Base-by-base conservation (phyloP, 768 basidiomycete species). In the Cantharellus cinnabarinus region DNA sequence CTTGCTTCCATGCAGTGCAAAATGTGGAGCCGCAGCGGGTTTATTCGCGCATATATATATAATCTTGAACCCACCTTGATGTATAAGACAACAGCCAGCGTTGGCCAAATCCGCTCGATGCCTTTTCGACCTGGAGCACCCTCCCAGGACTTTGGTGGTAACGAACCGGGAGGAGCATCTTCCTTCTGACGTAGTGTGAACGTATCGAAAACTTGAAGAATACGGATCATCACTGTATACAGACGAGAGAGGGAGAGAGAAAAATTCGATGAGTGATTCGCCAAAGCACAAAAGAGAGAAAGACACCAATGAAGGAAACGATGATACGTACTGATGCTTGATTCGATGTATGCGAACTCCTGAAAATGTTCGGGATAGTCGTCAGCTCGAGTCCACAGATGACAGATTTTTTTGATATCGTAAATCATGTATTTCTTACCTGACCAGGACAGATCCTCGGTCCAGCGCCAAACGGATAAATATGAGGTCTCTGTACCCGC, bases 401-500 rank as follows among this genome's bases (percentile, higher is more conserved):
- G 10, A 57, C 4, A 44, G 29, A 2, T 10, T 29, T 29, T 10
- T 10, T 48, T 10, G 10, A 48, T 29, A 48, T 10, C 10, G 44
- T 29, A 48, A 10, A 48, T 48, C 20, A 56, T 29, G 10, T 14
- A 56, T 29, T 29, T 29, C 57, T 42, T 57, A 58, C 57, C 57
- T 58, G 57, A 14, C 57, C 57, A 10, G 50, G 20, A 42, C 57
- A 58, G 4, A 58, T 50, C 10, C 57, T 58, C 35, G 60, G 48
- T 4, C 60, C 60, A 35, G 60, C 60, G 41, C 55, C 55, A 39
- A 61, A 61, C 7, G 60, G 58, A 4, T 58, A 61, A 61, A 44
- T 53, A 37, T 37, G 56, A 61, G 3, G 60, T 57, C 42, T 60
- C 60, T 5, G 41, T 41, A 2, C 38, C 58, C 20, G 55, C 52